Percentiles rank a stretch among this genome's conserved stretches.
phyloP scores from a whole-genome alignment of 192 early-diverging fungal genomes.

The Phlyctochytrium bullatum region DNA sequence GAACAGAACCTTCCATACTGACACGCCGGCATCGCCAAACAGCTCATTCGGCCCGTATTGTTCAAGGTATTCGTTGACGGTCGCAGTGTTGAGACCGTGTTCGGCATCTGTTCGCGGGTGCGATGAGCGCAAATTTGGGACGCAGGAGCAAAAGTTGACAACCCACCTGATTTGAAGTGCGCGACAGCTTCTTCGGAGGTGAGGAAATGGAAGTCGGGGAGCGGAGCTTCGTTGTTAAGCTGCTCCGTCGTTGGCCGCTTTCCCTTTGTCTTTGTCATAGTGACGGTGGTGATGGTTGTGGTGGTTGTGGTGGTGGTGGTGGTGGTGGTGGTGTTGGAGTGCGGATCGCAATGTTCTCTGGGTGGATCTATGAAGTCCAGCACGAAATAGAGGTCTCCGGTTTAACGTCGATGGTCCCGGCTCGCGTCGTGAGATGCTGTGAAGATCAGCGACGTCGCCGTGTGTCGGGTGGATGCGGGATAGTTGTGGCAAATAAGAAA shows the following conservation, averaged over 20 bases:
- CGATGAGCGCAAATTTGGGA: too few species aligned
- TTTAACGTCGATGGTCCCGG: too few species aligned
- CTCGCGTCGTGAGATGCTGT: too few species aligned
- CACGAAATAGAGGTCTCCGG: too few species aligned
- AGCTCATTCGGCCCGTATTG: conserved; percentile 30
- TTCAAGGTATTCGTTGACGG: not conserved
- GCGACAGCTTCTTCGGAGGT: not conserved
- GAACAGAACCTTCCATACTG: conserved; percentile 30
- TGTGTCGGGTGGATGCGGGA: too few species aligned
- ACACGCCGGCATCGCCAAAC: conserved; percentile 20
- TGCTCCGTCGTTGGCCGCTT: not conserved
- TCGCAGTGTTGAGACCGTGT: conserved; percentile 6
- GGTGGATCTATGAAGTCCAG: too few species aligned
- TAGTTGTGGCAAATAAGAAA: too few species aligned
- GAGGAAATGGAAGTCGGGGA: not conserved
- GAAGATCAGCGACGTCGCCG: too few species aligned
- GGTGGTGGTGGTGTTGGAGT: too few species aligned
- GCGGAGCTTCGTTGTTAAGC: not conserved
- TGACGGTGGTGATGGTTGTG: too few species aligned
- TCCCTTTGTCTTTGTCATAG: not conserved
- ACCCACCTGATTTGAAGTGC: not conserved
- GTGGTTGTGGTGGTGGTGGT: too few species aligned
- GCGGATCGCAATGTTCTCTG: too few species aligned
- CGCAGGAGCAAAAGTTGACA: not conserved
- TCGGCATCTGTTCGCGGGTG: conserved; percentile 21